Evolutionary conservation across 768 basidiomycete genomes (phyloP).

Genomic region (Trametes villosa): DNA sequence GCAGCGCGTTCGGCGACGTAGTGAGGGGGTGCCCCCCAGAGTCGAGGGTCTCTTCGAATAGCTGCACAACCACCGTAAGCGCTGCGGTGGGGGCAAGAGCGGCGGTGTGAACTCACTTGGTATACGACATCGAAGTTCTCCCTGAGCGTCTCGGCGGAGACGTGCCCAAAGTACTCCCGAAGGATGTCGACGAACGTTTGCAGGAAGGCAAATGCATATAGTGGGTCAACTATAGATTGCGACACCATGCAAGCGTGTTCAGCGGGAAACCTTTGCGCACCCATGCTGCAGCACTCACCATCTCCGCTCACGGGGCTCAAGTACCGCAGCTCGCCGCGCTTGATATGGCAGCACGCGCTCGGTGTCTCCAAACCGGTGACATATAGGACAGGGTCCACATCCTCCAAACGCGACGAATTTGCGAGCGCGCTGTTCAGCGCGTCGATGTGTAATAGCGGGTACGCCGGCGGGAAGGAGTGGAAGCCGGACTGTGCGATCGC

Average conservation of each 20-base stretch:
- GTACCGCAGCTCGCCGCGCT: constrained; percentile 74
- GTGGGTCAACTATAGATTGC: constrained; percentile 70
- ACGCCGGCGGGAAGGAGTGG: constrained; percentile 72
- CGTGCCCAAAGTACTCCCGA: constrained; percentile 84
- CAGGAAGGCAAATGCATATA: constrained; percentile 88
- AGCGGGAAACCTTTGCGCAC: background rate
- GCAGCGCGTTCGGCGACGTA: constrained; percentile 85
- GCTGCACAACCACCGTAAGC: constrained; percentile 57
- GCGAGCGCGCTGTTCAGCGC: constrained; percentile 75
- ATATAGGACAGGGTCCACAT: constrained; percentile 77
- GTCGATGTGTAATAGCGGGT: constrained; percentile 86
- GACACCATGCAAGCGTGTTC: background rate
- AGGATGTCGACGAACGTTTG: constrained; percentile 85
- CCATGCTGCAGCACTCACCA: constrained; percentile 53
- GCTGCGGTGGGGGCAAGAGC: background rate
- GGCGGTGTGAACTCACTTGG: constrained; percentile 56
- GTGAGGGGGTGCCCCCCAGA: constrained; percentile 91
- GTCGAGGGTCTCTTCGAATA: constrained; percentile 95
- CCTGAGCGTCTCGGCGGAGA: constrained; percentile 77
- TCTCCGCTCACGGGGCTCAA: constrained; percentile 85
- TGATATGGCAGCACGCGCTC: constrained; percentile 85
- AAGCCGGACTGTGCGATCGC: constrained; percentile 93
- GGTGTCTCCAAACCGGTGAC: constrained; percentile 54
- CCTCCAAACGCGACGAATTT: constrained; percentile 53
- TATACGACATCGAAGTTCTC: constrained; percentile 97